A percentile compares a stretch with the other conserved stretches of the same genome.
These are phyloP conservation scores for Botrytis galanthina DNA, from an alignment of 2,329 filamentous ascomycete genomes.

Conservation along the genomic window DNA sequence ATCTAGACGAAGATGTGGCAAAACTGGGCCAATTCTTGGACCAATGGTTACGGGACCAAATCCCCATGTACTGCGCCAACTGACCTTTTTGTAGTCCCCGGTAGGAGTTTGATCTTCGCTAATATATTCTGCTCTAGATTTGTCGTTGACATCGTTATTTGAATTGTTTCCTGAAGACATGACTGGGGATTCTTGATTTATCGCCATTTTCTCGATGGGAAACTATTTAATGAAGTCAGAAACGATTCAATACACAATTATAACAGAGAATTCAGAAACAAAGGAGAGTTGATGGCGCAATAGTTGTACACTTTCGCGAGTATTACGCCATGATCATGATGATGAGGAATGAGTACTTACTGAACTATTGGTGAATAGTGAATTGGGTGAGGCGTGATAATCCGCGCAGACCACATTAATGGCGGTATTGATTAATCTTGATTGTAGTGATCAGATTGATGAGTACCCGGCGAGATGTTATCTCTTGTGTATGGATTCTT, in stretches of 20 bases:
- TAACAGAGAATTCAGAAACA: neutral
- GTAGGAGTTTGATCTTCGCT: neutral
- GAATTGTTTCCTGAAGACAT: conserved; percentile 5
- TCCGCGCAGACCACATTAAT: conserved; percentile 14
- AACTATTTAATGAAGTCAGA: neutral
- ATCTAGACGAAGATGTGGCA: conserved; percentile 35
- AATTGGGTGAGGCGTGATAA: neutral
- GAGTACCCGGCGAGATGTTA: neutral
- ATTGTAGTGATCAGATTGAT: neutral
- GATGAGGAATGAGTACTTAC: conserved; percentile 3
- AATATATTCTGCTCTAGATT: conserved; percentile 1
- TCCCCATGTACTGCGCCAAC: conserved; percentile 13
- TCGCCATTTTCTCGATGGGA: conserved; percentile 19
- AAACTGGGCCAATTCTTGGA: conserved; percentile 35
- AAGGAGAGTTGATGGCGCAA: conserved; percentile 1
- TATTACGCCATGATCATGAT: neutral
- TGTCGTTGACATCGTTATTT: neutral
- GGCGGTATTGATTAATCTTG: conserved; percentile 1
- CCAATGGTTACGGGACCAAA: conserved; percentile 25
- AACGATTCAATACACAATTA: neutral
- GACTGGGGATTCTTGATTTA: neutral
- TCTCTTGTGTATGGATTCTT: neutral
- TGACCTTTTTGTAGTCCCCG: neutral
- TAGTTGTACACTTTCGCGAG: neutral
- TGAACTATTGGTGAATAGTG: conserved; percentile 21